These are phyloP conservation scores for Omphalotus olearius DNA, from an alignment of 1,284 basidiomycete genomes.

Conservation along the genomic window DNA sequence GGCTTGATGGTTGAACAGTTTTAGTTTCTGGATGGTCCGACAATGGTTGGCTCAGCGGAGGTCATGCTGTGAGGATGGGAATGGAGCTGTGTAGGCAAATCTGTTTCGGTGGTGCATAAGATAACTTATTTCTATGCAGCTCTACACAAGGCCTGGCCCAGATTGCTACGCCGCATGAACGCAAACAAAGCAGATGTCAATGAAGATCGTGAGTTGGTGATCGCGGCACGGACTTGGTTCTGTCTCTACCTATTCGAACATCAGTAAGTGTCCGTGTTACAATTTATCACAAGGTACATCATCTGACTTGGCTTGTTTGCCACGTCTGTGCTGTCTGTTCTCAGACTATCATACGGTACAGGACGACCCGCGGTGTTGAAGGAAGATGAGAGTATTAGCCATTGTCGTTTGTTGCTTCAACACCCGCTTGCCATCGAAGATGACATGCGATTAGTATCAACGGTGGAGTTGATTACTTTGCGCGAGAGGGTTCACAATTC, in stretches of 20 bases:
- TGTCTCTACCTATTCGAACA: conserved; percentile 90
- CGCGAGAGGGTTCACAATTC: conserved; percentile 72
- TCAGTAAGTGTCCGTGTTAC: conserved; percentile 60
- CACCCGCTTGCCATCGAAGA: conserved; percentile 89
- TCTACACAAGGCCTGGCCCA: conserved; percentile 87
- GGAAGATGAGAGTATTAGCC: conserved; percentile 85
- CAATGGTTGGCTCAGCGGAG: conserved; percentile 81
- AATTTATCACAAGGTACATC: neutral
- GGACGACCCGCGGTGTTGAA: conserved; percentile 88
- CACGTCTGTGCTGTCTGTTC: neutral
- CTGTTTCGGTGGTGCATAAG: neutral
- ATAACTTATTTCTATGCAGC: conserved; percentile 37
- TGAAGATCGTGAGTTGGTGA: conserved; percentile 76
- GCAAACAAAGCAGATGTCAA: conserved; percentile 53
- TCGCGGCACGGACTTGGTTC: conserved; percentile 84
- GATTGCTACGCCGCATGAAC: conserved; percentile 71
- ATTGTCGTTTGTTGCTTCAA: conserved; percentile 77
- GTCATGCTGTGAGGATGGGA: conserved; percentile 91
- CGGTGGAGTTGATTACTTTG: conserved; percentile 82
- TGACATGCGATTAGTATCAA: conserved; percentile 92
- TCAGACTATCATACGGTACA: conserved; percentile 86
- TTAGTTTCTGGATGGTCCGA: conserved; percentile 89
- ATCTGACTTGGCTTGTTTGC: neutral
- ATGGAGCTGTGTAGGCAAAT: conserved; percentile 73
- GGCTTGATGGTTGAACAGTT: conserved; percentile 38